Conservation (phyloP, 2,329 filamentous ascomycete genomes). For the Fusarium sacchari region DNA sequence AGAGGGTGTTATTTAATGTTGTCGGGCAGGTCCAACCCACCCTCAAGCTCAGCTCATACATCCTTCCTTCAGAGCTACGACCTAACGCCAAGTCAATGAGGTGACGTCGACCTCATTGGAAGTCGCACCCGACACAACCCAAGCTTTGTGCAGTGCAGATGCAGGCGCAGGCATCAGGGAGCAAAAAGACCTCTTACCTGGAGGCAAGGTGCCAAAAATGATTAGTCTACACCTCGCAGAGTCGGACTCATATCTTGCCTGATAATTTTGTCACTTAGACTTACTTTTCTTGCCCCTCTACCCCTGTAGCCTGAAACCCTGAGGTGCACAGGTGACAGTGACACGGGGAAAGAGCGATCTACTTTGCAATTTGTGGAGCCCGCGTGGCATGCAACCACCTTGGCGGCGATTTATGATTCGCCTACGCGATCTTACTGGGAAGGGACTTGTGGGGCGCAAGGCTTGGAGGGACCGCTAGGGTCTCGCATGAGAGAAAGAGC, state of each 20-base stretch:
- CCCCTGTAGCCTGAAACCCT: background rate
- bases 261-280: accelerated
- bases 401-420: constrained; percentile 5
- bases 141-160: constrained; percentile 9
- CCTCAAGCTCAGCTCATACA: constrained; percentile 1
- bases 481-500: background rate
- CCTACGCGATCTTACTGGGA: too few species aligned
- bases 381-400: constrained; percentile 12
- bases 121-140: constrained; percentile 8
- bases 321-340: constrained; percentile 21
- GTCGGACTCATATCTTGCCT: background rate
- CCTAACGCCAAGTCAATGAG: constrained; percentile 26
- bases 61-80: background rate
- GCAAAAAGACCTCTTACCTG: background rate
- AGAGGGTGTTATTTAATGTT: constrained; percentile 32
- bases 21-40: constrained; percentile 5
- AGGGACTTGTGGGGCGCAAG: constrained; percentile 18
- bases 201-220: background rate
- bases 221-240: background rate
- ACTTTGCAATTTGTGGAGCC: constrained; percentile 14
- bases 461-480: constrained; percentile 28
- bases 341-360: constrained; percentile 34
- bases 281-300: background rate
- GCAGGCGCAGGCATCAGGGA: background rate
- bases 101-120: constrained; percentile 26